Percentiles rank a stretch among this genome's conserved stretches.
phyloP scores from a whole-genome alignment of 805 yeast genomes.

The Monosporozyma solicola region DNA sequence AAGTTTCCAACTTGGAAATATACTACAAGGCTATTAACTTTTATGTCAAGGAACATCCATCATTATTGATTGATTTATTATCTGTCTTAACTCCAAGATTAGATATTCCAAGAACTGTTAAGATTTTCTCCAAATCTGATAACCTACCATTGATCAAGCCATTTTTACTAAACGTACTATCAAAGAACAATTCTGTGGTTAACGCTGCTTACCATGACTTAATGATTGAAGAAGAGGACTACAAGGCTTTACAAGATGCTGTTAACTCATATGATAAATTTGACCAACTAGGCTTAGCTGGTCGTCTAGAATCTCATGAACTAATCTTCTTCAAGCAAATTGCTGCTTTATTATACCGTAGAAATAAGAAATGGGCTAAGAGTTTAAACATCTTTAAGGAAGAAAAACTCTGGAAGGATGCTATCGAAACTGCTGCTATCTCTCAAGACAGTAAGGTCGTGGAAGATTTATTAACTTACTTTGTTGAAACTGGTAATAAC shows the following conservation, averaged over 20 bases:
- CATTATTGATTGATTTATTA: conserved; percentile 77
- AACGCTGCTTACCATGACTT: conserved; percentile 93
- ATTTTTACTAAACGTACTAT: conserved; percentile 83
- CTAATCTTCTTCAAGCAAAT: conserved; percentile 90
- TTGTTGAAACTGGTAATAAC: conserved; percentile 93
- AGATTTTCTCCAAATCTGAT: conserved; percentile 90
- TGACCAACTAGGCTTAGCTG: conserved; percentile 87
- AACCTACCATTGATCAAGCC: conserved; percentile 94
- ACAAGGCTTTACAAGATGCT: conserved; percentile 77
- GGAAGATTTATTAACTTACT: conserved; percentile 79
- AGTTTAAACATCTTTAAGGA: conserved; percentile 80
- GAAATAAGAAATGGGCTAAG: conserved; percentile 88
- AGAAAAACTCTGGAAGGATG: conserved; percentile 92
- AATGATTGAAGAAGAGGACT: conserved; percentile 92
- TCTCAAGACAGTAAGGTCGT: conserved; percentile 75
- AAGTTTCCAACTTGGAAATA: conserved; percentile 92
- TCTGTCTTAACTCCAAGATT: conserved; percentile 79
- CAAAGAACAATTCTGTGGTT: conserved; percentile 82
- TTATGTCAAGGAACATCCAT: conserved; percentile 87
- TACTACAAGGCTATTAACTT: conserved; percentile 96
- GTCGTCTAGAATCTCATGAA: conserved; percentile 84
- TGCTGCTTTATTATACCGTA: conserved; percentile 88
- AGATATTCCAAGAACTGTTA: conserved; percentile 89
- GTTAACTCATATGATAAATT: conserved; percentile 87
- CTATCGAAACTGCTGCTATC: conserved; percentile 82